Percentiles rank a stretch among this genome's conserved stretches.
Conservation (phyloP, 495 filamentous ascomycete species). For the Hypoxylon lienhwacheense region DNA sequence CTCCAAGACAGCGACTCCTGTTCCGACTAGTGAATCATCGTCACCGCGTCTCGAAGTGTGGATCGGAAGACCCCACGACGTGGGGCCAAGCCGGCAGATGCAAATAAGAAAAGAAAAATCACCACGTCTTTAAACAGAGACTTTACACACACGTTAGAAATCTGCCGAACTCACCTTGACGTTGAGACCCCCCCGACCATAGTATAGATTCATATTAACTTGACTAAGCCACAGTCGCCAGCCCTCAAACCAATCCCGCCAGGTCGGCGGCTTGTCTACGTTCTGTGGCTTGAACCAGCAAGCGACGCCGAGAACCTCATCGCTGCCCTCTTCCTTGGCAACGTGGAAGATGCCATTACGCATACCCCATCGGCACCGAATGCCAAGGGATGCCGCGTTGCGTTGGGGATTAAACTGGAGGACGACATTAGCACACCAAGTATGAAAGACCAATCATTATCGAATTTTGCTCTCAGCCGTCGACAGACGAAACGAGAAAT, state of each 20-base stretch:
- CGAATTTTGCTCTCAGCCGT: neutral
- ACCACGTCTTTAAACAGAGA: constrained; percentile 20
- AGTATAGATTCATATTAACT: constrained; percentile 61
- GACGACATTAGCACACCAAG: constrained; percentile 2
- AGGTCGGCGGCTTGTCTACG: constrained; percentile 48
- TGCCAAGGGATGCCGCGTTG: constrained; percentile 63
- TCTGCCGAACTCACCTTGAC: constrained; percentile 44
- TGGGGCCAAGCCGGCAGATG: constrained; percentile 27
- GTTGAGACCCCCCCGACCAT: constrained; percentile 66
- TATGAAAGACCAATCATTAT: constrained; percentile 3
- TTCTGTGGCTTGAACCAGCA: constrained; percentile 63
- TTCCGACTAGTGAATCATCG: constrained; percentile 18
- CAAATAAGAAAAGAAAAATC: no score
- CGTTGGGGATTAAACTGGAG: constrained; percentile 56
- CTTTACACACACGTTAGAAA: constrained; percentile 4
- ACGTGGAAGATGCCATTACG: constrained; percentile 64
- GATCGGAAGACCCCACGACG: constrained; percentile 2
- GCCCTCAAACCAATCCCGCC: constrained; percentile 58
- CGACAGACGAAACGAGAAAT: constrained; percentile 11
- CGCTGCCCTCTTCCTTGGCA: constrained; percentile 54
- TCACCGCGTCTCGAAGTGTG: constrained; percentile 3
- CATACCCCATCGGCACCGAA: constrained; percentile 66
- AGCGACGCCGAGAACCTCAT: constrained; percentile 60
- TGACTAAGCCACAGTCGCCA: constrained; percentile 64
- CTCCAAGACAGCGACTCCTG: constrained; percentile 9